phyloP scores from a whole-genome alignment of 2,329 filamentous ascomycete species.

The Talaromyces sp. region DNA sequence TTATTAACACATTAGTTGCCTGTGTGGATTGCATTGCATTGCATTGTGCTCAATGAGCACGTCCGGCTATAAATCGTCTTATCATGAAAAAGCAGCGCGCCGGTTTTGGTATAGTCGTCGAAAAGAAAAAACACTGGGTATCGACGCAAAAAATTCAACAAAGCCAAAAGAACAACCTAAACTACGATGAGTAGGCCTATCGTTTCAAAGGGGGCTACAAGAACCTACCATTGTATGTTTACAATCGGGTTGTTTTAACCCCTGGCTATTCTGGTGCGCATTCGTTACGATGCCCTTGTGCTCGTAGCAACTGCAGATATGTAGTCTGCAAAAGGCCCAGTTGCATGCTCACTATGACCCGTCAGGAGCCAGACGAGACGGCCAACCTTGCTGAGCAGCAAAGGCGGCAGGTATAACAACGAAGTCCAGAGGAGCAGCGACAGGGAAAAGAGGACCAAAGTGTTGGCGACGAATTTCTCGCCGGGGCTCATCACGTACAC shows the following conservation, averaged over 20 bases:
- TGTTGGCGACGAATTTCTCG: conserved; percentile 41
- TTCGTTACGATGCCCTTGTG: conserved; percentile 3
- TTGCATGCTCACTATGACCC: conserved; percentile 28
- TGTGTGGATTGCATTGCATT: neutral
- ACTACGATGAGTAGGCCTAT: neutral
- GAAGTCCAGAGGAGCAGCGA: conserved; percentile 33
- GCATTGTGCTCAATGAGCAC: no score
- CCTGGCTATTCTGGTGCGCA: no score
- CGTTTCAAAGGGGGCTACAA: neutral
- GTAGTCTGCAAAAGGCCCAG: conserved; percentile 18
- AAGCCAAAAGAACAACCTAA: neutral
- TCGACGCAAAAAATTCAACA: neutral
- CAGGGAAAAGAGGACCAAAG: conserved; percentile 32
- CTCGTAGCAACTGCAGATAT: conserved; percentile 5
- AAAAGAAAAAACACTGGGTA: neutral
- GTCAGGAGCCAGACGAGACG: conserved; percentile 35
- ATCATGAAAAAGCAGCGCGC: neutral
- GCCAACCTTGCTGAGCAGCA: conserved; percentile 33
- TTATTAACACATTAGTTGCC: neutral
- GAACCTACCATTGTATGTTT: neutral
- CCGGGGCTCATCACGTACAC: conserved; percentile 40
- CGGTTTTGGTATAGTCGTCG: neutral
- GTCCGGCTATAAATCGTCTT: neutral
- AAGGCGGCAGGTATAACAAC: conserved; percentile 32
- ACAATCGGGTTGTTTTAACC: no score